Percentiles rank a stretch among this genome's conserved stretches.
phyloP scores from a whole-genome alignment of 345 rosid species.

The Pistacia vera region DNA sequence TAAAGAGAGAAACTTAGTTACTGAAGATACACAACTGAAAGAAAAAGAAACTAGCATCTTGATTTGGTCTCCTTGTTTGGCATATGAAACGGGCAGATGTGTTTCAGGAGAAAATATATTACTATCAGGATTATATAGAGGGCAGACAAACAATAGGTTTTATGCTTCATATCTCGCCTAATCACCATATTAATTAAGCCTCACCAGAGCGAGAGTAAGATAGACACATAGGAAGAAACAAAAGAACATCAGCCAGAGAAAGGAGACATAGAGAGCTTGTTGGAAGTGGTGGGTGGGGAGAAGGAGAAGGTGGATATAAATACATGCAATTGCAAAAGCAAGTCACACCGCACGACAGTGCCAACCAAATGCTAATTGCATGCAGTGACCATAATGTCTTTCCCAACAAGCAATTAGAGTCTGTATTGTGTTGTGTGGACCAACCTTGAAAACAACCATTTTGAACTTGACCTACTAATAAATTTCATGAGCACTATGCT shows the following conservation, averaged over 20 bases:
- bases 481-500: not conserved
- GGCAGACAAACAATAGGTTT: constrained; percentile 26
- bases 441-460: not conserved
- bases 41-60: not conserved
- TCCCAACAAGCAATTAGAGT: constrained; percentile 7
- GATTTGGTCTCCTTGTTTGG: constrained; percentile 29
- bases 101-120: constrained; percentile 30
- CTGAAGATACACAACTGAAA: not conserved
- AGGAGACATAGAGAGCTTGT: not conserved
- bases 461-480: no score
- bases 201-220: not conserved
- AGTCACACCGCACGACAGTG: no score
- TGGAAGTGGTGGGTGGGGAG: constrained; percentile 10
- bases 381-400: no score
- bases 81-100: constrained; percentile 36
- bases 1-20: not conserved
- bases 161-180: no score
- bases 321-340: constrained; percentile 22
- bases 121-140: constrained; percentile 29
- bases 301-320: constrained; percentile 25
- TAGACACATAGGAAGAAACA: not conserved
- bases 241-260: no score
- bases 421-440: constrained; percentile 1
- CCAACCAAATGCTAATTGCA: no score
- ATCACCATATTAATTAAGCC: no score